Conservation (phyloP, 495 filamentous ascomycete species). For the Tuber melanosporum region DNA sequence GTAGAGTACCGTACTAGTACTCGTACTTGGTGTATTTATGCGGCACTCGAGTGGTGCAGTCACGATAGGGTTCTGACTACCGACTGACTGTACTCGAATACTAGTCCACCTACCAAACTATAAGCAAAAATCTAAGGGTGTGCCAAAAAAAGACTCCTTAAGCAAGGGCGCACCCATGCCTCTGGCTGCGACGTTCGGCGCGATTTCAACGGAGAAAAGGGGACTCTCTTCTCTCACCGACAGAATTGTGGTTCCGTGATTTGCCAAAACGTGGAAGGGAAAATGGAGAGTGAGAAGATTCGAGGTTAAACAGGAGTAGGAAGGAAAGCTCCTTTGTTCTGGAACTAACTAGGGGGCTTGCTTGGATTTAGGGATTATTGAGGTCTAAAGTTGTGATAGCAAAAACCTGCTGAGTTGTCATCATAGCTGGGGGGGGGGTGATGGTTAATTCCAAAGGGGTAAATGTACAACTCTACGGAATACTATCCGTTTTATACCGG, state of each 20-base stretch:
- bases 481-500: not conserved
- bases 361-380: not conserved
- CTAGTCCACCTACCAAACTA: not conserved
- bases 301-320: not conserved
- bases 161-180: not conserved
- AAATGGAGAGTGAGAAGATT: not conserved
- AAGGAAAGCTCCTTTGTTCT: not conserved
- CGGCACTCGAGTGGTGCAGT: not conserved
- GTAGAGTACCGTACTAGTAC: not conserved
- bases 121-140: not conserved
- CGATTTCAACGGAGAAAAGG: not conserved
- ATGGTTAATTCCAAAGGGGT: not conserved
- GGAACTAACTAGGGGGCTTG: not conserved
- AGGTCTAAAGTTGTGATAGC: not conserved
- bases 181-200: not conserved
- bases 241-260: not conserved
- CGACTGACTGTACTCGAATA: not conserved
- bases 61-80: not conserved
- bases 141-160: not conserved
- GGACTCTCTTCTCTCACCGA: not conserved
- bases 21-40: too few relatives aligned
- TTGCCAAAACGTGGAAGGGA: not conserved
- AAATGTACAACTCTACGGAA: not conserved
- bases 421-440: too few relatives aligned
- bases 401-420: not conserved